Conservation (phyloP, 257 asterid species). For the Verbena officinalis region DNA sequence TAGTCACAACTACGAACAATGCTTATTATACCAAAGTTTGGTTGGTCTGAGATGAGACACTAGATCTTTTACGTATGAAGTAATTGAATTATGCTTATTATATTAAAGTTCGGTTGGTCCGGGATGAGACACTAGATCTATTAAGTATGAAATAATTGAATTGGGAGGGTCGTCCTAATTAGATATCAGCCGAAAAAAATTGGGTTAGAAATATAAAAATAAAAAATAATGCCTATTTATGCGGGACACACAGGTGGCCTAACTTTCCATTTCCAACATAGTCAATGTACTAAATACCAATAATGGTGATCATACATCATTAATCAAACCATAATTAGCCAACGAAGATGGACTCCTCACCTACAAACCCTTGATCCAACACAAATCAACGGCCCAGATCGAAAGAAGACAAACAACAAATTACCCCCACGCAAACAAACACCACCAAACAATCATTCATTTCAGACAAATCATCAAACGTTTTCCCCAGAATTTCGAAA, state of each 20-base stretch:
- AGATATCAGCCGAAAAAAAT: too few species aligned
- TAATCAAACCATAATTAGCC: constrained; percentile 24
- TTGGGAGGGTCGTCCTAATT: too few species aligned
- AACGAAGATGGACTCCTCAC: constrained; percentile 5
- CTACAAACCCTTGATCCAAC: constrained; percentile 29
- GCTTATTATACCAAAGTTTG: too few species aligned
- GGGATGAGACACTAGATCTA: too few species aligned
- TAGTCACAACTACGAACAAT: too few species aligned
- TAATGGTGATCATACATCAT: not conserved
- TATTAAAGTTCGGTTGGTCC: too few species aligned
- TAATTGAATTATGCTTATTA: too few species aligned
- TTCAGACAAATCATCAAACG: not conserved
- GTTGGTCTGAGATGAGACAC: too few species aligned
- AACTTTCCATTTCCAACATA: not conserved
- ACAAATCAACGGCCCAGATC: constrained; percentile 31
- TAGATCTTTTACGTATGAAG: too few species aligned
- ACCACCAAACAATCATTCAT: not conserved
- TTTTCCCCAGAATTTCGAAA: not conserved
- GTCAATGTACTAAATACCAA: constrained; percentile 2
- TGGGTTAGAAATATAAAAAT: too few species aligned
- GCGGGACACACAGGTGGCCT: constrained; percentile 17
- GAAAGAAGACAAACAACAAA: not conserved
- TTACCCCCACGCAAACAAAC: constrained; percentile 24
- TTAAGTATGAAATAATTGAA: too few species aligned
- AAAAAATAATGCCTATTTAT: too few species aligned